phyloP scores from a whole-genome alignment of 2,329 filamentous ascomycete species.

The Calonectria multiphialidica region DNA sequence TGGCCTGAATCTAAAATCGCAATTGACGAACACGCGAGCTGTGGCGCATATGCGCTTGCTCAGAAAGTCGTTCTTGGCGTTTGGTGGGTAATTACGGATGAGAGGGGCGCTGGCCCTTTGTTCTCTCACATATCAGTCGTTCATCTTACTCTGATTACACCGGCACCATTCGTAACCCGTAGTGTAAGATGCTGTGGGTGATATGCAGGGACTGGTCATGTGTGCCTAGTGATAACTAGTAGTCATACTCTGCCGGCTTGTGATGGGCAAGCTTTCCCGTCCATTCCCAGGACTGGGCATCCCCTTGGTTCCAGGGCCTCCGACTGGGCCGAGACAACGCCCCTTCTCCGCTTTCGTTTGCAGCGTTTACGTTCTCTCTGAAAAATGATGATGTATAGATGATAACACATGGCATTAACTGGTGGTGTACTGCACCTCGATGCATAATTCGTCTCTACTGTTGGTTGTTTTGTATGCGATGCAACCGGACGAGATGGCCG shows the following conservation, averaged over 20 bases:
- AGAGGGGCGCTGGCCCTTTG: not conserved
- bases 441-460: not conserved
- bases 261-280: not conserved
- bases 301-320: not conserved
- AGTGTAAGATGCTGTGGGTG: conserved; percentile 5
- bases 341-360: conserved; percentile 11
- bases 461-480: not conserved
- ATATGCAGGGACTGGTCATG: not conserved
- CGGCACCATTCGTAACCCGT: not conserved
- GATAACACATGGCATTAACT: not conserved
- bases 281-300: not conserved
- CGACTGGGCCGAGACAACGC: not conserved
- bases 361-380: not conserved
- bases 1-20: conserved; percentile 21
- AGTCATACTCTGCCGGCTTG: not conserved
- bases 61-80: not conserved
- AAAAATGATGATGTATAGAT: not conserved
- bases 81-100: not conserved
- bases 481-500: not conserved
- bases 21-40: conserved; percentile 3
- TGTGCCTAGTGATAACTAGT: not conserved
- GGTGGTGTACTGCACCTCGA: conserved; percentile 14
- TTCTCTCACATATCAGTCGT: not conserved
- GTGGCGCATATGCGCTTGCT: not conserved
- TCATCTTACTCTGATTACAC: not conserved